These are phyloP conservation scores for Trichoderma sp. DNA, from an alignment of 2,329 filamentous ascomycete genomes.

Conservation along the genomic window DNA sequence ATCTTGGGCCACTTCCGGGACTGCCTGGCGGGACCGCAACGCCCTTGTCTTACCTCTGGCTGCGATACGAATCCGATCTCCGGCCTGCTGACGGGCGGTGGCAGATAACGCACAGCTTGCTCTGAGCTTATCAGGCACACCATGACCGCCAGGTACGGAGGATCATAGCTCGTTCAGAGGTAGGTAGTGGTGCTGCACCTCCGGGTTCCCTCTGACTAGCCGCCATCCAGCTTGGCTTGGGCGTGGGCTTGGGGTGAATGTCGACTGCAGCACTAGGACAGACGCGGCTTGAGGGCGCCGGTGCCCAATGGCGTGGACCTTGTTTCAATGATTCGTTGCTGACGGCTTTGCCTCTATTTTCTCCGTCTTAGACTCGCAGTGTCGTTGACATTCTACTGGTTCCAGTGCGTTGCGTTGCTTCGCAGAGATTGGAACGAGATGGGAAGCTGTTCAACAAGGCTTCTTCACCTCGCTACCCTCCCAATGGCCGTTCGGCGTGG, in stretches of 20 bases:
- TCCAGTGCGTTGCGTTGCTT: neutral
- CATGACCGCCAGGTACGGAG: neutral
- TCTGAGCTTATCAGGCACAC: conserved; percentile 14
- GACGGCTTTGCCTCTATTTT: neutral
- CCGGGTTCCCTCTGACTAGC: neutral
- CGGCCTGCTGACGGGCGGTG: conserved; percentile 4
- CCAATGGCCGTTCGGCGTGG: neutral
- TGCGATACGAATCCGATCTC: conserved; percentile 17
- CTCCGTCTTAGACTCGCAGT: conserved; percentile 5
- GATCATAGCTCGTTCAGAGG: neutral
- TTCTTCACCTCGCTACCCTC: neutral
- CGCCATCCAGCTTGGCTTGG: neutral
- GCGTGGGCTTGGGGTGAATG: too few relatives aligned
- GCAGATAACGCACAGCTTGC: conserved; percentile 8
- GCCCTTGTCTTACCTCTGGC: conserved; percentile 6
- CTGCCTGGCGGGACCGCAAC: conserved; percentile 10
- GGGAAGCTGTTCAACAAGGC: neutral
- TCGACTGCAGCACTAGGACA: conserved; percentile 13
- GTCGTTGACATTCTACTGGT: neutral
- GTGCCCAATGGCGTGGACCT: conserved; percentile 8
- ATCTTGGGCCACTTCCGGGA: neutral
- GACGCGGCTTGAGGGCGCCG: conserved; percentile 10
- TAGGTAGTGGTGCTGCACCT: neutral
- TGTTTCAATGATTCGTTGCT: neutral
- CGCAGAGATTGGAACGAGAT: neutral